Evolutionary conservation across 371 early-diverging fungal species (phyloP), one percentile per base, ranked within the genome.

Genomic region (Mortierella sp.): DNA sequence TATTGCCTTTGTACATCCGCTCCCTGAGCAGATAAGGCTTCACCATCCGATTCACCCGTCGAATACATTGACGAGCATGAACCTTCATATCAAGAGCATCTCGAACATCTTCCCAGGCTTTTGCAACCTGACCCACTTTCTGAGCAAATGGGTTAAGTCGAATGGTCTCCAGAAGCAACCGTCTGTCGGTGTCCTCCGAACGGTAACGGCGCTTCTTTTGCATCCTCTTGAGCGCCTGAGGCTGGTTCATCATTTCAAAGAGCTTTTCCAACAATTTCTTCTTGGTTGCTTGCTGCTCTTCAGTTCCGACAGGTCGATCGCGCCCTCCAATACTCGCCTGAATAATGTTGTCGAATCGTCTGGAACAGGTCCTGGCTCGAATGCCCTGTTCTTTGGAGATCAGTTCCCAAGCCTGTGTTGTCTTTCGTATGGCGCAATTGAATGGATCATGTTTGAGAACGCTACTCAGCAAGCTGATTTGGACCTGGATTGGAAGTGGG

Each of bases 161-260:
- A 39, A 71, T 71, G 5, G 71, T 71, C 45, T 71, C 71, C 2
- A 55, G 28, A n/a, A 71, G 28, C 42, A 71, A 16, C n/a, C 55
- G 54, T 19, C 60, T 47, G 21, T 71, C 71, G 5, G 71, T 54
- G 19, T 71, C 65, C 23, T 71, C 71, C 12, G 71, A 71, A 1
- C 71, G 71, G 51, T 71, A 71, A 19, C 71, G 71, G 1, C 65
- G 54, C 27, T 71, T 71, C 64, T 71, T 71, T 30, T 71, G 71
- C 71, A 71, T 71, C 61, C 71, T 31, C 16, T 54, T 49, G 45
- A 64, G 45, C 0, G 71, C 71, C 48, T 71, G 71, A 6, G 71
- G 71, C 21, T 71, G 71, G 28, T 71, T 71, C 71, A 71, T 71
- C 71, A 71, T 71, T 27, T 55, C 71, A 34, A 71, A 56, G 42